These are phyloP conservation scores for Claviceps arundinis DNA, from an alignment of 2,329 filamentous ascomycete species.

Conservation along the genomic window DNA sequence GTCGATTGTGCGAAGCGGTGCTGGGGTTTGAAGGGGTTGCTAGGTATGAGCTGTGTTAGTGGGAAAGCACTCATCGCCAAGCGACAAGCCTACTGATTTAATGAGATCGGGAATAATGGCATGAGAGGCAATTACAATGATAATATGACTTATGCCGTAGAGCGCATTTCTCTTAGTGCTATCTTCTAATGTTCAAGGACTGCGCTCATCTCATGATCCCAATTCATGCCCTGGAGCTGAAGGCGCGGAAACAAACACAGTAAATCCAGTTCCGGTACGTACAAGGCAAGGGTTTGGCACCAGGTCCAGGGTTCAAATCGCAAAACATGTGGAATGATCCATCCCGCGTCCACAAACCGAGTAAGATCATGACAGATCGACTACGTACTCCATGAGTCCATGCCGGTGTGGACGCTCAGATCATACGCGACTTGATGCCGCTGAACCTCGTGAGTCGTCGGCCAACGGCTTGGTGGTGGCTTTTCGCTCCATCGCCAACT, in stretches of 20 bases:
- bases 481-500: constrained; percentile 75
- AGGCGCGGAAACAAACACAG: background rate
- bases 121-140: too few relatives aligned
- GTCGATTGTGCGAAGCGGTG: background rate
- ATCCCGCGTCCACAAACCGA: background rate
- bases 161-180: too few relatives aligned
- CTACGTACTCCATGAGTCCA: too few relatives aligned
- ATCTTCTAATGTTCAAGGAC: background rate
- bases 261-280: background rate
- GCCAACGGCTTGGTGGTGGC: constrained; percentile 83
- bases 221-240: background rate
- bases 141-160: too few relatives aligned
- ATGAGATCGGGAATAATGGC: too few relatives aligned
- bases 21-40: background rate
- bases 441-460: constrained; percentile 53
- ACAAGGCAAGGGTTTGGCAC: background rate
- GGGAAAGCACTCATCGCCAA: background rate
- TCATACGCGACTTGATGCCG: constrained; percentile 34
- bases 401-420: background rate
- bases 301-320: background rate
- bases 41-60: too few relatives aligned
- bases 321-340: background rate
- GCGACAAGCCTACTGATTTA: too few relatives aligned
- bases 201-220: background rate
- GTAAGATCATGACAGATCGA: too few relatives aligned